Base-by-base conservation (phyloP, 257 asterid species). In the Solanum rostratum region DNA sequence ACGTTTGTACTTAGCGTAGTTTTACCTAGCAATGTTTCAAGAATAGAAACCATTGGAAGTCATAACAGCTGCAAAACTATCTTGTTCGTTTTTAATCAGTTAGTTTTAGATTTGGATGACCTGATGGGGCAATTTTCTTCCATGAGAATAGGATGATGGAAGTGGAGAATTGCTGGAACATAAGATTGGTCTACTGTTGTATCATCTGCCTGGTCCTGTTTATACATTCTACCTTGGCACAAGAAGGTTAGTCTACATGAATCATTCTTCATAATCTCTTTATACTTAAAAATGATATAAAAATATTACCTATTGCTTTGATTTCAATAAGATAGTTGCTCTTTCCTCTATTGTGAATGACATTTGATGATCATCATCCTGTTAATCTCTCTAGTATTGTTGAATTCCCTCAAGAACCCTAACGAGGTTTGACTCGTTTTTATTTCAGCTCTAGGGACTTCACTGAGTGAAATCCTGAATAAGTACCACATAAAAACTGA, bases 121-220 rank as follows among this genome's bases (percentile, higher is more conserved):
- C 83, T 37, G 79, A 92, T 90, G 93, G 95, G 85, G 88, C 57
- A 59, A 85, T 41, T 86, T 86, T 83, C 83, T 73, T 76, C 81
- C 84, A 66, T 79, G 91, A 81, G 83, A 73, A 85, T 84, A 90
- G 87, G 93, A 90, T 88, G 95, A 91, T 89, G 98, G 93, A 89
- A 88, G 88, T 84, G 78, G 74, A 84, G 87, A 81, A 87, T 84
- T 55, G 85, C 80, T 87, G 78, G 88, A 87, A 82, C 73, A 84
- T 53, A 84, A 88, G 87, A 81, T 50, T 86, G 86, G 69, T 85
- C 86, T 84, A 54, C 69, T 82, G 87, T 76, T 53, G 80, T 53
- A 79, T 88, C 69, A 27, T 88, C 88, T 87, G 84, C 87, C 55
- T 93, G 85, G 85, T 86, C 82, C 79, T 89, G 59, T 85, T 63